Evolutionary conservation across 495 filamentous ascomycete species (phyloP).

Genomic region (Glarea lozoyensis): DNA sequence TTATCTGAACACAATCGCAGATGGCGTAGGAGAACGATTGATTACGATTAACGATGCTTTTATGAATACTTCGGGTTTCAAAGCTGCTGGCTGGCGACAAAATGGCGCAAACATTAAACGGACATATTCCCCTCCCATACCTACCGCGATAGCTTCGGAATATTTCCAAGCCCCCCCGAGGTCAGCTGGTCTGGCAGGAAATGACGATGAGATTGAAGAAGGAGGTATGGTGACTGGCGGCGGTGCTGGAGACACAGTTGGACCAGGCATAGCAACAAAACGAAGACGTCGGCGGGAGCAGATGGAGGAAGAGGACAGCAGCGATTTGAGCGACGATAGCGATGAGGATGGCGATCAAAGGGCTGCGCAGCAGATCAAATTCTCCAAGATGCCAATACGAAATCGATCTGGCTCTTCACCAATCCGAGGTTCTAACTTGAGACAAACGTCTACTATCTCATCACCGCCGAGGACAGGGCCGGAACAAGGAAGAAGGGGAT

Average conservation of each 20-base stretch:
- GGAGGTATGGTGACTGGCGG: constrained; percentile 72
- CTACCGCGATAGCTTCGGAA: constrained; percentile 78
- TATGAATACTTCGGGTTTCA: constrained; percentile 90
- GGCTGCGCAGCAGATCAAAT: constrained; percentile 76
- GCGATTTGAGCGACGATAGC: constrained; percentile 91
- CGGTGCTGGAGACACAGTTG: constrained; percentile 60
- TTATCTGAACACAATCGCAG: constrained; percentile 83
- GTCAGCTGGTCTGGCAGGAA: constrained; percentile 35
- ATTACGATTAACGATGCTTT: constrained; percentile 87
- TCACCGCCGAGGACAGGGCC: constrained; percentile 11
- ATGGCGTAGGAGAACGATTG: constrained; percentile 91
- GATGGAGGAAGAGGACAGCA: constrained; percentile 92
- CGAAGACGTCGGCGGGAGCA: constrained; percentile 57
- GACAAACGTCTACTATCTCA: constrained; percentile 34
- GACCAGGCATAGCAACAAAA: constrained; percentile 50
- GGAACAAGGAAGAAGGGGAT: constrained; percentile 47
- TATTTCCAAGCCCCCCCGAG: constrained; percentile 72
- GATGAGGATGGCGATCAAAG: constrained; percentile 75
- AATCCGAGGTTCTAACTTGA: constrained; percentile 39
- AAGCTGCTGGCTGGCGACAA: constrained; percentile 84
- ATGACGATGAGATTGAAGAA: constrained; percentile 72
- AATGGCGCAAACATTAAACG: constrained; percentile 73
- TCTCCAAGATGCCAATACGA: constrained; percentile 88
- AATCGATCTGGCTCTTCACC: constrained; percentile 82
- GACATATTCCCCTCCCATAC: constrained; percentile 93